Percentiles rank a stretch among this genome's conserved stretches.
These are phyloP conservation scores for Talaromyces amestolkiae DNA, from an alignment of 2,329 filamentous ascomycete species.

Conservation along the genomic window DNA sequence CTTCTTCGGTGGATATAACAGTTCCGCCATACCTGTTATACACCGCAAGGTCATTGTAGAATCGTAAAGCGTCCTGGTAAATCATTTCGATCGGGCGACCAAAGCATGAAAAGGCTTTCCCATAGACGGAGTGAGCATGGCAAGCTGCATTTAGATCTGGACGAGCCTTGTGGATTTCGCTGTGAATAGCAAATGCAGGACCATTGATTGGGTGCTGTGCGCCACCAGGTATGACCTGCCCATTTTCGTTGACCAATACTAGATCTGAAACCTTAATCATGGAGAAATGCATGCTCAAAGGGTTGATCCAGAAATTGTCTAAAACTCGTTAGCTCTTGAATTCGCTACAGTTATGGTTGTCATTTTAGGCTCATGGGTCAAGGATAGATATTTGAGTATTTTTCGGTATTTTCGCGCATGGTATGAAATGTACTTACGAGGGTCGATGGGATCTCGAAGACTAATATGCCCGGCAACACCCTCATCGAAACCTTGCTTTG, in stretches of 20 bases:
- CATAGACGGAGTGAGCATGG: background rate
- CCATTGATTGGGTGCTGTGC: background rate
- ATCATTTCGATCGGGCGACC: background rate
- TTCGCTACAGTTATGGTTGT: background rate
- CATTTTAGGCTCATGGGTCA: too few relatives aligned
- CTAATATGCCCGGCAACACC: too few relatives aligned
- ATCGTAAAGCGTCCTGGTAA: background rate
- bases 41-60: background rate
- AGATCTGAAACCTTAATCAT: conserved; percentile 45
- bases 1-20: background rate
- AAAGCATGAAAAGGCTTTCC: background rate
- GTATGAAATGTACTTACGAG: too few relatives aligned
- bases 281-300: conserved; percentile 46
- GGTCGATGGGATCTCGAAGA: too few relatives aligned
- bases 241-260: conserved; percentile 46
- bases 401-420: too few relatives aligned
- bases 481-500: too few relatives aligned
- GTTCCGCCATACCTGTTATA: background rate
- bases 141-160: background rate
- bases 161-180: background rate
- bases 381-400: too few relatives aligned
- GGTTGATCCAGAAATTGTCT: conserved; percentile 40
- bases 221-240: conserved; percentile 35
- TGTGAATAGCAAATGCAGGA: background rate
- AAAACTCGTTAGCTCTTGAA: background rate